Conservation (phyloP, 2,329 filamentous ascomycete genomes). For the Colletotrichum cordylinicola region DNA sequence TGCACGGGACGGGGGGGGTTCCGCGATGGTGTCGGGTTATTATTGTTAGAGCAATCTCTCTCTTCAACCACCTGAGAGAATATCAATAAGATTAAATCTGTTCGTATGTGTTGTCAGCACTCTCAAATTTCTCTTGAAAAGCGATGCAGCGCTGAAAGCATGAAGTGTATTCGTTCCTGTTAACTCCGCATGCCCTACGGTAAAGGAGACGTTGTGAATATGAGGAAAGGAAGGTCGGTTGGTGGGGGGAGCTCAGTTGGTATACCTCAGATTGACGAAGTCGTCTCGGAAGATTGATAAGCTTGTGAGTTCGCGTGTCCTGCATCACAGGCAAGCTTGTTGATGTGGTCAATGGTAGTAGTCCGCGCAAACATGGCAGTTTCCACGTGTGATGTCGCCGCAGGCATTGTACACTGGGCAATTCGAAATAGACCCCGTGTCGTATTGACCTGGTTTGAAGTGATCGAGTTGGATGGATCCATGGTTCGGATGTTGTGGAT, state of each 20-base stretch:
- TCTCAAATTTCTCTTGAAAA: neutral
- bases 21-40: neutral
- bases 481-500: neutral
- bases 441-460: neutral
- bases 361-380: neutral
- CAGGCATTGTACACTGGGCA: neutral
- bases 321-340: neutral
- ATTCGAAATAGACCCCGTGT: neutral
- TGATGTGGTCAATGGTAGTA: neutral
- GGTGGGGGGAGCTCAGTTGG: neutral
- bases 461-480: neutral
- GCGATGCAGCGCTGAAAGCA: too few relatives aligned
- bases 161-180: neutral
- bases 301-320: neutral
- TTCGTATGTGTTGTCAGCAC: neutral
- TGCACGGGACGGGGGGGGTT: too few relatives aligned
- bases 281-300: neutral
- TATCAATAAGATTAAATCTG: neutral
- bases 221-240: neutral
- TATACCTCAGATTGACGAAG: neutral
- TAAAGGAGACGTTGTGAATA: neutral
- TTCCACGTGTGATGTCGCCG: neutral
- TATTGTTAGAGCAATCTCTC: neutral
- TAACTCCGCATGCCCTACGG: neutral
- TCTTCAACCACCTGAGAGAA: neutral